Conservation (phyloP, 2,329 filamentous ascomycete genomes). For the Colletotrichum australisinense region DNA sequence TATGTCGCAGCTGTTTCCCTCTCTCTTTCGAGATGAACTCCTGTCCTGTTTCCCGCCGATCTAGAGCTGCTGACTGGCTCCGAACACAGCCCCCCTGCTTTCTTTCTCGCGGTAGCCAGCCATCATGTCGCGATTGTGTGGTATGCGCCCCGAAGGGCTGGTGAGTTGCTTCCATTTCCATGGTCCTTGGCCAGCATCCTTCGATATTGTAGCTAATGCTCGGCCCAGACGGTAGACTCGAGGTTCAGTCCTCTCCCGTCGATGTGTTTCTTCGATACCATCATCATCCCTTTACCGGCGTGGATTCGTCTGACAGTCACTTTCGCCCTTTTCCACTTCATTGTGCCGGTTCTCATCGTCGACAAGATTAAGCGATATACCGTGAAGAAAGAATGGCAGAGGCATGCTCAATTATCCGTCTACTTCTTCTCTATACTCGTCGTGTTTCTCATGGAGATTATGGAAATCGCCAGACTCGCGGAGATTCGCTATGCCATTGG, state of each 20-base stretch:
- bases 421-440: conserved; percentile 41
- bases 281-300: conserved; percentile 40
- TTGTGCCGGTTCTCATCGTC: conserved; percentile 28
- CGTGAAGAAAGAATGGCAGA: conserved; percentile 35
- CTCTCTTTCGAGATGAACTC: conserved; percentile 22
- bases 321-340: conserved; percentile 35
- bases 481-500: conserved; percentile 36
- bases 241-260: conserved; percentile 38
- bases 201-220: not conserved
- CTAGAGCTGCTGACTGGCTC: conserved; percentile 21
- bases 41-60: conserved; percentile 26
- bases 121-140: conserved; percentile 33
- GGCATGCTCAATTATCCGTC: conserved; percentile 31
- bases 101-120: conserved; percentile 20
- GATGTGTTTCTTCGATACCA: conserved; percentile 42
- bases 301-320: conserved; percentile 39
- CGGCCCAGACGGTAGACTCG: conserved; percentile 15
- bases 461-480: conserved; percentile 40
- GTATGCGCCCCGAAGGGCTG: conserved; percentile 34
- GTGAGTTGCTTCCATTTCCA: conserved; percentile 19
- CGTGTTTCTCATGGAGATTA: conserved; percentile 39
- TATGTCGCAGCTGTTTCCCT: conserved; percentile 24
- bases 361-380: conserved; percentile 26
- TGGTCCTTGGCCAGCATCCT: not conserved
- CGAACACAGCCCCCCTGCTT: conserved; percentile 11